phyloP scores from a whole-genome alignment of 2,329 filamentous ascomycete species.

The Apiospora aurea region DNA sequence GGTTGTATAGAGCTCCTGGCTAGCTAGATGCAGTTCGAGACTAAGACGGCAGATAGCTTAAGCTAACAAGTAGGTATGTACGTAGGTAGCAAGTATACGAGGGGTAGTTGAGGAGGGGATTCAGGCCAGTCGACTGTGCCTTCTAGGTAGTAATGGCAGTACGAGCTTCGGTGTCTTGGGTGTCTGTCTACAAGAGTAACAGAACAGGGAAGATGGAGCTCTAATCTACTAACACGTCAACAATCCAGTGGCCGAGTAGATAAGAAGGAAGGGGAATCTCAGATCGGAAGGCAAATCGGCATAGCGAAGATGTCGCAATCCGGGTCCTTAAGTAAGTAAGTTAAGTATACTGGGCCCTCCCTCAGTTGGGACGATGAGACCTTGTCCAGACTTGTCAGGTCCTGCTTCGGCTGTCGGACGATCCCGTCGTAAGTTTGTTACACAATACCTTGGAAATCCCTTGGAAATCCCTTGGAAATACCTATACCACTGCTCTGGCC shows the following conservation, averaged over 20 bases:
- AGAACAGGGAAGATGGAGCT: not conserved
- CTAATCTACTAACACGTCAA: not conserved
- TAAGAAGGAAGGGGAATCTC: not conserved
- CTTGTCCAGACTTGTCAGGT: not conserved
- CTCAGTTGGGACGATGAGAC: not conserved
- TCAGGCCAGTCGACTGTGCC: not conserved
- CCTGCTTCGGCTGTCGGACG: not conserved
- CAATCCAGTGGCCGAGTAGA: not conserved
- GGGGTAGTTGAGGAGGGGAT: not conserved
- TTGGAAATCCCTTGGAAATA: not conserved
- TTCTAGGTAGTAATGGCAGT: not conserved
- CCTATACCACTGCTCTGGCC: not conserved
- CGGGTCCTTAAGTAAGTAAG: not conserved
- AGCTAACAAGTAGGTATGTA: not conserved
- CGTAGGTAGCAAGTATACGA: not conserved
- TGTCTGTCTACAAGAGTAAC: not conserved
- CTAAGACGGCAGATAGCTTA: not conserved
- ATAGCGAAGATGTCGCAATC: conserved; percentile 8
- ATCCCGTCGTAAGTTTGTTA: conserved; percentile 6
- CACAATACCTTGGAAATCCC: not conserved
- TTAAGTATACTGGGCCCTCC: not conserved
- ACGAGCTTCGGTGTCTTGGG: not conserved
- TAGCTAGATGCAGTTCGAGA: not conserved
- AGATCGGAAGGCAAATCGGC: not conserved
- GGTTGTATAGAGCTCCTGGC: not conserved